Evolutionary conservation across 768 basidiomycete genomes (phyloP).

Genomic region (Calocybe indica): DNA sequence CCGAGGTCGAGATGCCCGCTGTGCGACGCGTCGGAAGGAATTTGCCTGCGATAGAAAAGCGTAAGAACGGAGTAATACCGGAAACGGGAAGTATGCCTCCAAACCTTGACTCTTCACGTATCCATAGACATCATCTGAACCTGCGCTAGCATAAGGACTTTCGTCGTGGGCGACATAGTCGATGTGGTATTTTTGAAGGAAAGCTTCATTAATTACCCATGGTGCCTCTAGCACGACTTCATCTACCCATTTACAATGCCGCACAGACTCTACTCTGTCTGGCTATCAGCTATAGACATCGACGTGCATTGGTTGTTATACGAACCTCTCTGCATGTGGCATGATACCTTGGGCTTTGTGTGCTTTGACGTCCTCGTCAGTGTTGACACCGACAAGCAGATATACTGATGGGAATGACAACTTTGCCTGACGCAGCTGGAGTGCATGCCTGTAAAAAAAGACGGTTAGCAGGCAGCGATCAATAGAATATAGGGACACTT

Average conservation of each 20-base stretch:
- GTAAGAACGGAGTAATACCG: background rate
- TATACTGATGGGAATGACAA: slow-evolving; percentile 86
- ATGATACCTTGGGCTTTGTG: slow-evolving; percentile 86
- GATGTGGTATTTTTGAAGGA: slow-evolving; percentile 80
- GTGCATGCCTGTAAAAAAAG: slow-evolving; percentile 64
- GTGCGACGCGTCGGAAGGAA: slow-evolving; percentile 95
- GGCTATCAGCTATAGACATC: slow-evolving; percentile 1
- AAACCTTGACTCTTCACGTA: slow-evolving; percentile 76
- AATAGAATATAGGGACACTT: slow-evolving; percentile 15
- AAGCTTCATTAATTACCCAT: slow-evolving; percentile 81
- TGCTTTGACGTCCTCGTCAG: slow-evolving; percentile 72
- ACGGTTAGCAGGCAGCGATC: slow-evolving; percentile 1
- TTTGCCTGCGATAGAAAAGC: slow-evolving; percentile 49
- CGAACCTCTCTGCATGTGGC: slow-evolving; percentile 64
- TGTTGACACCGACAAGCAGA: slow-evolving; percentile 89
- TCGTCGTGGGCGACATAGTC: slow-evolving; percentile 99
- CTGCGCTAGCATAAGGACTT: slow-evolving; percentile 75
- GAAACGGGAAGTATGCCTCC: slow-evolving; percentile 11
- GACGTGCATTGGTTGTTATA: background rate
- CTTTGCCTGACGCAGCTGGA: slow-evolving; percentile 96
- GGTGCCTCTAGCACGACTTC: slow-evolving; percentile 89
- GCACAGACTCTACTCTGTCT: slow-evolving; percentile 81
- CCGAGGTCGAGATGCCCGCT: slow-evolving; percentile 90
- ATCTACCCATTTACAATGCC: slow-evolving; percentile 97
- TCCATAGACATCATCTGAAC: slow-evolving; percentile 80